Base-by-base conservation (phyloP, 2,329 filamentous ascomycete genomes). In the Cercospora sesami region DNA sequence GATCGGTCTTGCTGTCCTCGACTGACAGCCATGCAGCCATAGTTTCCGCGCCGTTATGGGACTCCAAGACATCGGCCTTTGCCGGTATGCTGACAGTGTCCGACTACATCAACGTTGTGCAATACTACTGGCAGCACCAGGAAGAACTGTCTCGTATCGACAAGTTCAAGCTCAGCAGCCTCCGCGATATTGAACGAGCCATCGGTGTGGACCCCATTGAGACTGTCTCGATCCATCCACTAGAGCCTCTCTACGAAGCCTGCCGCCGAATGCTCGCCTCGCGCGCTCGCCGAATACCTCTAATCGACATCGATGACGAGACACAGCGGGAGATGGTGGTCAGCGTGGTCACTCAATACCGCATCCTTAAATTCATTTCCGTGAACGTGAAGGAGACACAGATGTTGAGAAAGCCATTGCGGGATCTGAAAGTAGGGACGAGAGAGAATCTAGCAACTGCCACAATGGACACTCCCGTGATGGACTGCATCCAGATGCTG, bases 71-170 rank as follows among this genome's bases (percentile, higher is more conserved):
- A 4, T 96, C 94, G 28, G 93, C 91, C 39, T 99, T 98, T 80
- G 95, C 94, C 48, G 95, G 95, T 45, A 87, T 99, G 60, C 86
- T 99, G 72, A 99, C 95, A 30, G 95, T 93, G 71, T 96, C 93
- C 69, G 95, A 99, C 81, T 99, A 95, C 80, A 96, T 99, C 82
- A 99, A 99, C 77, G 91, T 99, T 66, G 96, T 99, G 48, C 94
- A 98, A 79, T 99, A 99, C 81, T 98, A 99, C 84, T 97, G 93
- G 85, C 94, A 98, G 80, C 96, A 95, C 75, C 95, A 94, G 2
- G 92, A 96, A 73, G 91, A 94, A 67, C 87, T 98, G 69, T 89
- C 90, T 72, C 90, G 94, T 78, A 91, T 99, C 75, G 95, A 98
- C 73, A 92, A 97, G 79, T 97, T 99, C 79, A 90, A 93, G 58